Evolutionary conservation across 2,329 filamentous ascomycete genomes (phyloP).

Genomic region (Paradendryphiella salina): DNA sequence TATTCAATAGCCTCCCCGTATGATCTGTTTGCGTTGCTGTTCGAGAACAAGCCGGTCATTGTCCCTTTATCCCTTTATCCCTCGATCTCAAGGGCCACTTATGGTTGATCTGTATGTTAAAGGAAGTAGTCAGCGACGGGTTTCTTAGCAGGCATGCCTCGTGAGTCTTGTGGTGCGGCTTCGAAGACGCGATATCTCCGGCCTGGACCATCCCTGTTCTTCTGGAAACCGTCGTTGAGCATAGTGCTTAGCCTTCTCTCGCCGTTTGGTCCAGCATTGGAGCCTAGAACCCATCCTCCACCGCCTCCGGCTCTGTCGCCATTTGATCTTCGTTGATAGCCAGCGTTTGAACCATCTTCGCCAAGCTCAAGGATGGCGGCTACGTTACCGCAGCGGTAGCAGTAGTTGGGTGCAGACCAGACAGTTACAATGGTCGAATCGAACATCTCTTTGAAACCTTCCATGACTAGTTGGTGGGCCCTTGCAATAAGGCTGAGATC

Average conservation of each 20-base stretch:
- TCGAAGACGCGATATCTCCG: constrained; percentile 94
- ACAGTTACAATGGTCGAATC: constrained; percentile 87
- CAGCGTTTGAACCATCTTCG: constrained; percentile 69
- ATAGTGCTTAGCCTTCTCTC: constrained; percentile 43
- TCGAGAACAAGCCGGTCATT: not conserved
- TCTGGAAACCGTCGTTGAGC: constrained; percentile 49
- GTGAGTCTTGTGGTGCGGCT: constrained; percentile 90
- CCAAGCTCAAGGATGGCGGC: constrained; percentile 91
- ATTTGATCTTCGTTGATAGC: constrained; percentile 60
- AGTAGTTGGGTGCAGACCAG: constrained; percentile 80
- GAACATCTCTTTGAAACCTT: constrained; percentile 99
- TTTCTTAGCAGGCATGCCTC: constrained; percentile 99
- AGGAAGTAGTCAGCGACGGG: constrained; percentile 97
- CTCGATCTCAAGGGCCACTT: not conserved
- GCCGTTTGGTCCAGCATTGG: constrained; percentile 41
- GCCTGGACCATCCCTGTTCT: constrained; percentile 68
- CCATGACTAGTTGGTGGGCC: constrained; percentile 98
- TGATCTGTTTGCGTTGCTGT: not conserved
- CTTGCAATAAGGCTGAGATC: constrained; percentile 89
- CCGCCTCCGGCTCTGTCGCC: constrained; percentile 63
- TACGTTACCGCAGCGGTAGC: constrained; percentile 61
- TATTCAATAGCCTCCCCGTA: not conserved
- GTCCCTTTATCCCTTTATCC: not conserved
- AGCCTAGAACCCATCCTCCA: constrained; percentile 43
- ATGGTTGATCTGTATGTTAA: constrained; percentile 33